Base-by-base conservation (phyloP, 305 asterid species). In the Fraxinus albicans region DNA sequence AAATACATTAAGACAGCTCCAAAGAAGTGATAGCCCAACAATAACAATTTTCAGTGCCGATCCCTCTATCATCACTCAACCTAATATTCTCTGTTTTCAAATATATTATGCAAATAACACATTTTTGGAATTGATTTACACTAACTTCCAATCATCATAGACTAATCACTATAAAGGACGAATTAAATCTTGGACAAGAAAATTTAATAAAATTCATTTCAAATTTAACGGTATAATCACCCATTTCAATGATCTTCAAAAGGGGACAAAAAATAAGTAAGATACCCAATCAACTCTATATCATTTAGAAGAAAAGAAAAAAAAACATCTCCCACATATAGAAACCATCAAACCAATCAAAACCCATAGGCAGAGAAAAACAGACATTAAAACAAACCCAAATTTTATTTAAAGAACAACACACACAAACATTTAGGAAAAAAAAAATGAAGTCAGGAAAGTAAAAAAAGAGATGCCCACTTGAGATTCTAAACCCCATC, bases 1-100 rank as follows among this genome's bases (percentile, higher is more conserved):
- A 25, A 67, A 23, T 8, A 82, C 80, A 77, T 23, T 58, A 25
- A 83, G 85, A 78, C 76, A 81, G 72, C 75, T 53, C 40, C 70
- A 77, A 85, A 10, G 86, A 83, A 84, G 82, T 85, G 91, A 89
- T 85, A 77, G 88, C 89, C 83, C 84, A 88, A 69, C 88, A 80
- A 86, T 86, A 72, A 90, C 84, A 84, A 80, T 75, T 82, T 82
- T 82, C 83, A 81, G 75, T 63, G 83, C 85, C 73, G 77, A 84
- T 83, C 79, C 84, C 81, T 76, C 78, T 79, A 79, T 83, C 86
- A 80, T 77, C 87, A 79, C 86, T 77, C 76, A 88, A 84, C 86
- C 83, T 82, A 89, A 87, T 83, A 90, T 86, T 83, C 87, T 81
- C 35, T 76, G 69, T 2, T 84, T 81, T 42, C 23, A 81, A 65